Conservation (phyloP, 2,329 filamentous ascomycete species). For the Elsinoe perseae region DNA sequence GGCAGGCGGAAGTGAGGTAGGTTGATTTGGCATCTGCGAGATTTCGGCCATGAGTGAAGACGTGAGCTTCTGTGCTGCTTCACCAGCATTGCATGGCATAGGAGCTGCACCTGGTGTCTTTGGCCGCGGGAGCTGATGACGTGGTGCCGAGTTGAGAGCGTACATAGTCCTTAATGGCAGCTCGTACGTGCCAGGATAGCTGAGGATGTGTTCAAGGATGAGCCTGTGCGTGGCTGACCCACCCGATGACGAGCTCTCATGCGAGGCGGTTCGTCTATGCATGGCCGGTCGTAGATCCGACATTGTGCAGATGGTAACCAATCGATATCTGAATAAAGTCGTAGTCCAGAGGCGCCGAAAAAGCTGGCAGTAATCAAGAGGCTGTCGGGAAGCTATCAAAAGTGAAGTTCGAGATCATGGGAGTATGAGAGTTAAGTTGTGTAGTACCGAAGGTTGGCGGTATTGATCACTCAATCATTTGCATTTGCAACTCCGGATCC, state of each 20-base stretch:
- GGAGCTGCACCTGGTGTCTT: slow-evolving; percentile 27
- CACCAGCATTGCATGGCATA: slow-evolving; percentile 25
- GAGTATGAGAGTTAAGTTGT: not conserved
- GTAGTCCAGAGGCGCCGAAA: not conserved
- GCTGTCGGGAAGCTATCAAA: slow-evolving; percentile 7
- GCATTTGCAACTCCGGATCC: not conserved
- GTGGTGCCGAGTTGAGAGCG: slow-evolving; percentile 54
- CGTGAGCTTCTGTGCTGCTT: slow-evolving; percentile 40
- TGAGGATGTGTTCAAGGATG: slow-evolving; percentile 53
- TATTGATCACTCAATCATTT: slow-evolving; percentile 1
- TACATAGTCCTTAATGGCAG: slow-evolving; percentile 62
- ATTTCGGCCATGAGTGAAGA: slow-evolving; percentile 49
- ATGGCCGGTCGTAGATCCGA: not conserved
- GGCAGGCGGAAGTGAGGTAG: slow-evolving; percentile 53
- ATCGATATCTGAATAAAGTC: not conserved
- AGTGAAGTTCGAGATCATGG: slow-evolving; percentile 2
- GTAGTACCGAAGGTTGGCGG: not conserved
- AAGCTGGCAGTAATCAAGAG: slow-evolving; percentile 7
- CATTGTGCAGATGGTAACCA: not conserved
- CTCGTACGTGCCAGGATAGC: slow-evolving; percentile 56
- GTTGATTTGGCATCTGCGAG: slow-evolving; percentile 50
- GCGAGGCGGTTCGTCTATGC: slow-evolving; percentile 16
- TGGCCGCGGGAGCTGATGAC: slow-evolving; percentile 28
- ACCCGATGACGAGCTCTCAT: slow-evolving; percentile 33
- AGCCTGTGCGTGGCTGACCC: slow-evolving; percentile 34